phyloP scores from a whole-genome alignment of 1,139 yeast genomes.

The Blastobotrys persicus region DNA sequence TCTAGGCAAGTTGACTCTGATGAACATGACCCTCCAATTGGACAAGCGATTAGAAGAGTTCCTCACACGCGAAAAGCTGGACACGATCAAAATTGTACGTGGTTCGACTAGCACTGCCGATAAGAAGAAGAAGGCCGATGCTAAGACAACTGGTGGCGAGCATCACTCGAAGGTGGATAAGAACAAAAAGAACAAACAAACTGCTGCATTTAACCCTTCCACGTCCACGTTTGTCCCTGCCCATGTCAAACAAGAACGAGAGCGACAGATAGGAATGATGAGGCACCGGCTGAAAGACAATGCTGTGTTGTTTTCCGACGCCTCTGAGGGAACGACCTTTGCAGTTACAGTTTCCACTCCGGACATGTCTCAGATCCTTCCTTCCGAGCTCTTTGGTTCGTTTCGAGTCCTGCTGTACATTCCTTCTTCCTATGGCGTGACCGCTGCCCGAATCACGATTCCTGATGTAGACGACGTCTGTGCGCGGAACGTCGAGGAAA shows the following conservation, averaged over 20 bases:
- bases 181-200: background rate
- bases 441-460: conserved; percentile 24
- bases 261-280: conserved; percentile 25
- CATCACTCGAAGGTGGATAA: too few species aligned
- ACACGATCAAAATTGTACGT: conserved; percentile 51
- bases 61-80: conserved; percentile 56
- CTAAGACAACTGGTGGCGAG: too few species aligned
- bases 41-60: conserved; percentile 59
- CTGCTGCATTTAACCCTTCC: conserved; percentile 9
- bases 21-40: conserved; percentile 54
- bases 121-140: background rate
- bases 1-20: conserved; percentile 39
- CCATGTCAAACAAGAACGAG: conserved; percentile 23
- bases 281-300: conserved; percentile 23
- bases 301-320: conserved; percentile 17
- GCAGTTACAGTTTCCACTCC: conserved; percentile 21
- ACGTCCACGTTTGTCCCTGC: conserved; percentile 24
- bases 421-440: conserved; percentile 30
- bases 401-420: conserved; percentile 28
- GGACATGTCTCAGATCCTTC: conserved; percentile 25
- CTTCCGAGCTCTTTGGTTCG: conserved; percentile 20
- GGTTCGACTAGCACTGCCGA: background rate
- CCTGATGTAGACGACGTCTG: conserved; percentile 25
- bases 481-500: conserved; percentile 30
- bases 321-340: conserved; percentile 21